Conservation (phyloP, 2,329 filamentous ascomycete genomes). For the Nemania bipapillata region DNA sequence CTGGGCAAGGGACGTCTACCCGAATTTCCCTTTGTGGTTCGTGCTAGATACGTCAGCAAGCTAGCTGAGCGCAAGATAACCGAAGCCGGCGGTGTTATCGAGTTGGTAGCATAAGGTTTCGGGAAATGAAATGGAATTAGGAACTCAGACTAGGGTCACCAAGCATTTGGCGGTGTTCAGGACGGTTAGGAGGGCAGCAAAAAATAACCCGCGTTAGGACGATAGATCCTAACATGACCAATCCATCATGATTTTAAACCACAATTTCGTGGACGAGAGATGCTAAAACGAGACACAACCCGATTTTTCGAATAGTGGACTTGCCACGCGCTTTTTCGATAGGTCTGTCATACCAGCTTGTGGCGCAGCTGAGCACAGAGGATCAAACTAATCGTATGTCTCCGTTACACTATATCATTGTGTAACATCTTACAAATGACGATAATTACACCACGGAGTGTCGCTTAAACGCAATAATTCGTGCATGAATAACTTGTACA, state of each 20-base stretch:
- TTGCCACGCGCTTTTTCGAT: background rate
- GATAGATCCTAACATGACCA: slow-evolving; percentile 35
- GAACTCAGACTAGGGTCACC: slow-evolving; percentile 18
- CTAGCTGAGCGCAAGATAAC: slow-evolving; percentile 99
- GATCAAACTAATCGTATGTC: background rate
- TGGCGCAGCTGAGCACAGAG: background rate
- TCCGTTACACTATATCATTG: background rate
- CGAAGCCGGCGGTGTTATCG: slow-evolving; percentile 82
- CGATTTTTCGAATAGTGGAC: background rate
- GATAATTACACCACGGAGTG: background rate
- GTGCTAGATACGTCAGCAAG: slow-evolving; percentile 93
- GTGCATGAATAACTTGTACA: background rate
- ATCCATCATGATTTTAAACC: slow-evolving; percentile 26
- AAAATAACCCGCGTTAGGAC: slow-evolving; percentile 21
- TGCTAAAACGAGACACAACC: slow-evolving; percentile 23
- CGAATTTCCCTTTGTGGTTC: slow-evolving; percentile 91
- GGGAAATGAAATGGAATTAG: slow-evolving; percentile 14
- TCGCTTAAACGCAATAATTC: background rate
- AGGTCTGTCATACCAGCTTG: background rate
- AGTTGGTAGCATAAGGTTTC: slow-evolving; percentile 39
- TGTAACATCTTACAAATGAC: background rate
- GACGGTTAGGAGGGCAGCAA: slow-evolving; percentile 32
- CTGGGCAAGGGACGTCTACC: slow-evolving; percentile 98
- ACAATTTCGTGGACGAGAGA: background rate
- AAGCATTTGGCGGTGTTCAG: slow-evolving; percentile 39